Conservation (phyloP, 202 grass and related monocot species). For the Dendrocalamus latiflorus region DNA sequence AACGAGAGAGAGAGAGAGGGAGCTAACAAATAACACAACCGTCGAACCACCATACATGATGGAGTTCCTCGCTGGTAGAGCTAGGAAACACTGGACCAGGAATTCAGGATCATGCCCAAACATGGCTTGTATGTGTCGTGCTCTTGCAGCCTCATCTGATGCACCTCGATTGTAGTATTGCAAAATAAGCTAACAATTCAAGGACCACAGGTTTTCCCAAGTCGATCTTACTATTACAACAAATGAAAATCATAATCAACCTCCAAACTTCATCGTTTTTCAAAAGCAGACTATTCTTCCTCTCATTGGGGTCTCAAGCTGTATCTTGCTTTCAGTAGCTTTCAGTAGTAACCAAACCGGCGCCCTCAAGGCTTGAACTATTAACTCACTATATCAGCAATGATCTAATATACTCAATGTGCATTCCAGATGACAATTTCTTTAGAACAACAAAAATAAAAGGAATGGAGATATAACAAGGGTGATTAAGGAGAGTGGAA, state of each 20-base stretch:
- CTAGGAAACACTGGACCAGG: background rate
- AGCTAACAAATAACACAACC: background rate
- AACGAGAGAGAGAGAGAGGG: background rate
- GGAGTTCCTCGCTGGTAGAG: background rate
- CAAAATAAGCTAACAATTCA: background rate
- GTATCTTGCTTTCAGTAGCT: background rate
- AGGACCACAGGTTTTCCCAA: background rate
- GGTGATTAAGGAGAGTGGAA: background rate
- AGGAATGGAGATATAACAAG: background rate
- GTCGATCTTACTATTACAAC: background rate
- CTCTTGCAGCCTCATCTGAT: background rate
- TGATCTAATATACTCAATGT: background rate
- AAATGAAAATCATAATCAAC: background rate
- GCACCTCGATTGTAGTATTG: background rate
- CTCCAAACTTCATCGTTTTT: background rate
- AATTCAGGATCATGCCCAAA: background rate
- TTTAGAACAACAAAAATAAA: background rate
- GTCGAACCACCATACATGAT: background rate
- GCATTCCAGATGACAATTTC: conserved; percentile 12
- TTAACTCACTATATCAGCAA: background rate
- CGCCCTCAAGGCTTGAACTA: background rate
- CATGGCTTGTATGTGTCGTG: background rate
- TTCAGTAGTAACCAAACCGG: background rate
- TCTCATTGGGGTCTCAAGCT: background rate
- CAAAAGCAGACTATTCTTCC: background rate